Percentiles rank a stretch among this genome's conserved stretches.
These are phyloP conservation scores for Sugiyamaella novakii DNA, from an alignment of 1,139 yeast genomes.

Conservation along the genomic window DNA sequence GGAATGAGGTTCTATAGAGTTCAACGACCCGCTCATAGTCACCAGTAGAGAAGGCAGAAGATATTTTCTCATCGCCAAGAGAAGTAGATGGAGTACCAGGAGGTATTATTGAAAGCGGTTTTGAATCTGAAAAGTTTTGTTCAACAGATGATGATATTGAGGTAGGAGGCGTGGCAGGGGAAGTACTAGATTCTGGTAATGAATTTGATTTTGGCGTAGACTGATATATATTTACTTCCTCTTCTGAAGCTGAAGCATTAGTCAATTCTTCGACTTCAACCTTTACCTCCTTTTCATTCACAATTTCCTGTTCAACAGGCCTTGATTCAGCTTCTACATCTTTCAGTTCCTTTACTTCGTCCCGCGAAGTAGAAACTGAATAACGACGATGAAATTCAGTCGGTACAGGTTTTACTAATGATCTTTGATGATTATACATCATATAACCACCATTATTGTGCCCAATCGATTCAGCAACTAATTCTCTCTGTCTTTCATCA, in stretches of 20 bases:
- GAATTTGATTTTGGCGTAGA: no score
- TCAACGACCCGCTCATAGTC: slow-evolving; percentile 14
- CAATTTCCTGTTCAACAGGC: background rate
- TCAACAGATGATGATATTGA: slow-evolving; percentile 1
- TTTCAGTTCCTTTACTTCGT: slow-evolving; percentile 7
- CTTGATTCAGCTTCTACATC: background rate
- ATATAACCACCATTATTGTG: slow-evolving; percentile 18
- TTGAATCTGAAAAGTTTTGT: no score
- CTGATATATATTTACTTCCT: no score
- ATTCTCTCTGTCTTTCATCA: slow-evolving; percentile 38
- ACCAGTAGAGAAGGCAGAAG: slow-evolving; percentile 1
- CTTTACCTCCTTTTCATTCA: background rate
- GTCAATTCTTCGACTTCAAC: background rate
- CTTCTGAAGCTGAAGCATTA: no score
- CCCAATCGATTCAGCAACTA: slow-evolving; percentile 8
- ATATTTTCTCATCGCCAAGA: slow-evolving; percentile 5
- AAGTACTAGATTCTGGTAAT: no score
- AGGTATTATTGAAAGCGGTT: no score
- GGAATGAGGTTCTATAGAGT: slow-evolving; percentile 13
- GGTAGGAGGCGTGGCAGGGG: background rate
- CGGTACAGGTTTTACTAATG: slow-evolving; percentile 14
- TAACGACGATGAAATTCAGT: slow-evolving; percentile 19
- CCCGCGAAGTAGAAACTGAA: slow-evolving; percentile 12
- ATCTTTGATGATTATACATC: slow-evolving; percentile 25
- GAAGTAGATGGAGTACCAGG: background rate